These are phyloP conservation scores for Metschnikowia kofuensis DNA, from an alignment of 805 yeast genomes.

Conservation along the genomic window DNA sequence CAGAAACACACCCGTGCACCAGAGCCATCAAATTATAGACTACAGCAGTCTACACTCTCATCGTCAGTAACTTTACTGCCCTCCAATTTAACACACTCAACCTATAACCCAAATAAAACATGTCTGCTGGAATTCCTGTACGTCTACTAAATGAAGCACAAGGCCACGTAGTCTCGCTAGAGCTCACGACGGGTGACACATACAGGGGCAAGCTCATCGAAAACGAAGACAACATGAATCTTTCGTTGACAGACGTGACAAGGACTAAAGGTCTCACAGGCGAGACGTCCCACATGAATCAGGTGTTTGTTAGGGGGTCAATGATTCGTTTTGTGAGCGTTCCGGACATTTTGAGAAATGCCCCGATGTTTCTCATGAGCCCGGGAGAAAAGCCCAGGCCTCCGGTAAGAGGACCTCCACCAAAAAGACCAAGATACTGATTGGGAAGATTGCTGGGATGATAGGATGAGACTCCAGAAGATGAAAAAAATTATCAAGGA, in stretches of 20 bases:
- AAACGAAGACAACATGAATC: conserved; percentile 92
- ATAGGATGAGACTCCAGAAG: no score
- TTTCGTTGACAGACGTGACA: conserved; percentile 77
- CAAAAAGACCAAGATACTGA: conserved; percentile 3
- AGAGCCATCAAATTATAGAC: no score
- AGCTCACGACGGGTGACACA: conserved; percentile 78
- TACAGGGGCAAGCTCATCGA: conserved; percentile 85
- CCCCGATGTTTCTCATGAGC: conserved; percentile 77
- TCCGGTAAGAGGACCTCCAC: conserved; percentile 59
- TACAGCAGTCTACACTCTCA: neutral
- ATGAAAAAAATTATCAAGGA: no score
- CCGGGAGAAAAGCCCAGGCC: conserved; percentile 62
- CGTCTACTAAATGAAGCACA: conserved; percentile 83
- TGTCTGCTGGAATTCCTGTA: conserved; percentile 78
- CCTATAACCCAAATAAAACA: conserved; percentile 14
- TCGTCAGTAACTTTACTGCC: neutral
- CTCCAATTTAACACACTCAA: neutral
- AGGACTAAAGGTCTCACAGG: conserved; percentile 71
- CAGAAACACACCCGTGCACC: no score
- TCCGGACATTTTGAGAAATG: conserved; percentile 84
- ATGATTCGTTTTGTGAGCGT: conserved; percentile 79
- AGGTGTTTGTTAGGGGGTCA: conserved; percentile 89
- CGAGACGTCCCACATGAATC: conserved; percentile 68
- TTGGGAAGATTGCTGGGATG: no score
- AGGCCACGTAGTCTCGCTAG: conserved; percentile 84